These are phyloP conservation scores for Gigaspora rosea DNA, from an alignment of 192 early-diverging fungal species.

Conservation along the genomic window DNA sequence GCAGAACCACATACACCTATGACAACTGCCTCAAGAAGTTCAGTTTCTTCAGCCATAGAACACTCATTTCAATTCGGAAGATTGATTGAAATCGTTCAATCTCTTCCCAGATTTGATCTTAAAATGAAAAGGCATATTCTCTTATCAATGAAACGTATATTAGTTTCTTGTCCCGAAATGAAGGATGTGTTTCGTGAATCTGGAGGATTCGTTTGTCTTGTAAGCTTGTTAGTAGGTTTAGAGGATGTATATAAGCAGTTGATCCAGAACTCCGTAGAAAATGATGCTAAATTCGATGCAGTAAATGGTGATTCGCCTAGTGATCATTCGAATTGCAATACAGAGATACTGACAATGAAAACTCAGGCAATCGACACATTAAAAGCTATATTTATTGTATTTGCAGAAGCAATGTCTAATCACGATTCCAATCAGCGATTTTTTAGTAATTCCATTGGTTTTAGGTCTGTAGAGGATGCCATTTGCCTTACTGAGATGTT, in stretches of 20 bases:
- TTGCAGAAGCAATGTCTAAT: constrained; percentile 56
- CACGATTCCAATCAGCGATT: constrained; percentile 51
- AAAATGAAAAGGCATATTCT: constrained; percentile 61
- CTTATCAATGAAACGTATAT: constrained; percentile 50
- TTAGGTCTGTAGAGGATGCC: constrained; percentile 57
- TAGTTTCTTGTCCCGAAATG: constrained; percentile 49
- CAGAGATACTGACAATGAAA: constrained; percentile 40
- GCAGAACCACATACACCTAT: constrained; percentile 30
- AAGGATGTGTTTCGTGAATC: constrained; percentile 57
- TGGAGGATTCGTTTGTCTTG: constrained; percentile 62
- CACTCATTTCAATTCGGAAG: constrained; percentile 53
- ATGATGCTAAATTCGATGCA: constrained; percentile 17
- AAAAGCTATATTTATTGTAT: constrained; percentile 48
- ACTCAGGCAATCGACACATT: constrained; percentile 45
- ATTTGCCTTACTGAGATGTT: constrained; percentile 57
- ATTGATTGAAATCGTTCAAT: constrained; percentile 62
- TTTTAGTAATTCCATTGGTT: constrained; percentile 57
- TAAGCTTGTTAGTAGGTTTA: constrained; percentile 58
- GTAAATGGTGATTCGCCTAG: constrained; percentile 31
- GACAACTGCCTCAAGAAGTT: constrained; percentile 13
- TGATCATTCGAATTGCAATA: constrained; percentile 33
- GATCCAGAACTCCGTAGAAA: neutral
- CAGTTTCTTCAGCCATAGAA: constrained; percentile 26
- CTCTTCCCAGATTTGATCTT: constrained; percentile 52
- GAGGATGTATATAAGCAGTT: constrained; percentile 48